phyloP scores from a whole-genome alignment of 2,329 filamentous ascomycete species.

The Aspergillus novofumigatus region DNA sequence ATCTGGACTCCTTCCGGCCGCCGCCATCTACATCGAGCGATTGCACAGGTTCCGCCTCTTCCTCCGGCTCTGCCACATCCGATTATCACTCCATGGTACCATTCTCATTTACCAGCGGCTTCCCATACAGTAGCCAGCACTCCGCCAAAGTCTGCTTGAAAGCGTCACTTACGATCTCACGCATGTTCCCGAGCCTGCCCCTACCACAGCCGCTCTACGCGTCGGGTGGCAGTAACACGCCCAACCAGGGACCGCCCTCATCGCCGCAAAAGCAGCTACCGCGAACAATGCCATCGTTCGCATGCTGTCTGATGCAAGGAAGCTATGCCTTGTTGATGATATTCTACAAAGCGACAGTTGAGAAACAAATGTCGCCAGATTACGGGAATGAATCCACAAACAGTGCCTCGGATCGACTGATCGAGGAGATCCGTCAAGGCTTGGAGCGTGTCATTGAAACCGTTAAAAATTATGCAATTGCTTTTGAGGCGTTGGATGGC shows the following conservation, averaged over 20 bases:
- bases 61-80: slow-evolving; percentile 29
- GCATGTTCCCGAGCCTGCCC: slow-evolving; percentile 38
- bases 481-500: slow-evolving; percentile 41
- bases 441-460: slow-evolving; percentile 35
- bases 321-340: slow-evolving; percentile 47
- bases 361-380: slow-evolving; percentile 28
- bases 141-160: slow-evolving; percentile 41
- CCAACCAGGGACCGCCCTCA: slow-evolving; percentile 12
- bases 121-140: slow-evolving; percentile 40
- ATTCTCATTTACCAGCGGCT: slow-evolving; percentile 29
- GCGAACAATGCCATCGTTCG: slow-evolving; percentile 45
- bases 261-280: slow-evolving; percentile 25
- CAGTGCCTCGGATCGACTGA: slow-evolving; percentile 27
- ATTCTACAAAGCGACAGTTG: slow-evolving; percentile 40
- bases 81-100: slow-evolving; percentile 28
- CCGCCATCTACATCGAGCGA: slow-evolving; percentile 23
- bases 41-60: slow-evolving; percentile 32
- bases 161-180: slow-evolving; percentile 38
- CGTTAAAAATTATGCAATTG: slow-evolving; percentile 38
- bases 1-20: slow-evolving; percentile 26
- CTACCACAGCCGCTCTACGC: slow-evolving; percentile 29
- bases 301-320: slow-evolving; percentile 46
- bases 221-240: slow-evolving; percentile 5
- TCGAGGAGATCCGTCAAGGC: slow-evolving; percentile 35
- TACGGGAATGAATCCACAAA: slow-evolving; percentile 16